A percentile compares a stretch with the other conserved stretches of the same genome.
phyloP scores from a whole-genome alignment of 768 basidiomycete species.

The Termitomyces sp. region DNA sequence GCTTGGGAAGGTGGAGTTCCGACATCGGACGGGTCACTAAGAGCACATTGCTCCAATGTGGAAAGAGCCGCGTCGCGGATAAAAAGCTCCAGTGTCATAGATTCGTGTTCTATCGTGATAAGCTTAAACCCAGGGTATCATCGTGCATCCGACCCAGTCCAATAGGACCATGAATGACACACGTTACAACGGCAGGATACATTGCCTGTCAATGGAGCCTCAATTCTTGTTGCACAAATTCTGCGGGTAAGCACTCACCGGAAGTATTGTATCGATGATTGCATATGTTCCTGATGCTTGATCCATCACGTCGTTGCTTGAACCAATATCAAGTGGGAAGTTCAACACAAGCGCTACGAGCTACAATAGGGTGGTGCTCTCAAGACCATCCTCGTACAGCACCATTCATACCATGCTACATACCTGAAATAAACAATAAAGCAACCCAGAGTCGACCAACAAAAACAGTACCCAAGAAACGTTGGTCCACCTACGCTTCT shows the following conservation, averaged over 20 bases:
- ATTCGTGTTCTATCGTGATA: background rate
- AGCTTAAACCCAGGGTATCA: background rate
- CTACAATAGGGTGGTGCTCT: background rate
- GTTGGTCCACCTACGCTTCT: background rate
- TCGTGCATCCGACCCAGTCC: background rate
- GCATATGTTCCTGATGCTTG: background rate
- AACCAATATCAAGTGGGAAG: background rate
- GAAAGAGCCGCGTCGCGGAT: background rate
- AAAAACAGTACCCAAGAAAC: background rate
- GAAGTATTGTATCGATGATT: background rate
- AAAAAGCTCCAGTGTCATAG: background rate
- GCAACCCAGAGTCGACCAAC: background rate
- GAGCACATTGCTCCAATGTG: background rate
- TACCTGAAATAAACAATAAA: background rate
- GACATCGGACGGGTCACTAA: too few species aligned
- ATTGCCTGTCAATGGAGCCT: background rate
- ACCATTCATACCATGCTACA: background rate
- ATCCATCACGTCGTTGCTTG: background rate
- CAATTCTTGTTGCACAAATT: too few species aligned
- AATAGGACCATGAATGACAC: background rate
- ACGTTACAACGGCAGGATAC: background rate
- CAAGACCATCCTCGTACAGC: background rate
- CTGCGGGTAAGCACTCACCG: background rate
- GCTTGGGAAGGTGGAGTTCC: too few species aligned
- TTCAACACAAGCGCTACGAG: background rate